Percentiles rank a stretch among this genome's conserved stretches.
Evolutionary conservation across 768 basidiomycete species (phyloP).

Genomic region (Suillus cothurnatus): DNA sequence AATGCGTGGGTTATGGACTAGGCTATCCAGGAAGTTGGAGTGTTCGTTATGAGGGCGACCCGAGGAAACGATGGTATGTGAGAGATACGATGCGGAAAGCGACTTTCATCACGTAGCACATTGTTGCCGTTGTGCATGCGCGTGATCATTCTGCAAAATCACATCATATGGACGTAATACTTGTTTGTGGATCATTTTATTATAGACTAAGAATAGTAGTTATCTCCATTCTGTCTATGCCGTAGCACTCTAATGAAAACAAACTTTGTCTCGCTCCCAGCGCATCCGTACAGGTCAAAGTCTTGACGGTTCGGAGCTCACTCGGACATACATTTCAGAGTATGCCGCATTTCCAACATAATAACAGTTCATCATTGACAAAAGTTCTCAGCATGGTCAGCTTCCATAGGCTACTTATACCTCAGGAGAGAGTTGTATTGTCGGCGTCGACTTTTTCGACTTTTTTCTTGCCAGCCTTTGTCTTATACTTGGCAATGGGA

Average conservation of each 20-base stretch:
- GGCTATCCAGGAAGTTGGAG: conserved; percentile 35
- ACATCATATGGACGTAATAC: background rate
- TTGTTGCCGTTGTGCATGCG: background rate
- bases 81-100: conserved; percentile 33
- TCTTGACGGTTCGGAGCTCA: background rate
- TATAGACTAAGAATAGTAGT: too few relatives aligned
- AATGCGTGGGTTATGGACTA: conserved; percentile 32
- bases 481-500: conserved; percentile 54
- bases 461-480: conserved; percentile 42
- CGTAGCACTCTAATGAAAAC: too few relatives aligned
- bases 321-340: background rate
- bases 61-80: conserved; percentile 17
- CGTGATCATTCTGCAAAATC: background rate
- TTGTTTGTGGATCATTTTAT: too few relatives aligned
- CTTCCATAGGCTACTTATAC: background rate
- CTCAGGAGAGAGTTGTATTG: conserved; percentile 12
- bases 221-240: background rate
- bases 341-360: background rate
- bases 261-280: background rate
- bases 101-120: conserved; percentile 5
- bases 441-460: conserved; percentile 35
- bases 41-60: conserved; percentile 14
- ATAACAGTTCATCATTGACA: conserved; percentile 2
- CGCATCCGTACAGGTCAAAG: background rate
- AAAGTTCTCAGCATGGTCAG: background rate